Base-by-base conservation (phyloP, 164 flowering plant genomes). In the Dillenia suffruticosa region DNA sequence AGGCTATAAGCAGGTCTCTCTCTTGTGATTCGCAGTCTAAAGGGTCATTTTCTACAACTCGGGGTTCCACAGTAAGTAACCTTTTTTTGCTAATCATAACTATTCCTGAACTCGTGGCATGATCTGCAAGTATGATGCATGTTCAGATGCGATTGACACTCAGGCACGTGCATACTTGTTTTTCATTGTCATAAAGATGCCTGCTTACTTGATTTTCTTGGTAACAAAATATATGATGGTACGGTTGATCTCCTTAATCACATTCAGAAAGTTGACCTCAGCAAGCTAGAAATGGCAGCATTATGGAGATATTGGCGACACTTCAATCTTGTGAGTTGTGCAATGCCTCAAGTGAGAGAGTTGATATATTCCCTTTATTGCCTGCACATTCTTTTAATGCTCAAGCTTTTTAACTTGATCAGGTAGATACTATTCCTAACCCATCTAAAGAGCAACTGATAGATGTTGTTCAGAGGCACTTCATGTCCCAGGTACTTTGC, bases 301-400 rank as follows among this genome's bases (percentile, higher is more conserved):
- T 68, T 93, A 43, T 73, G 92, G 96, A 90, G 90, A 87, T 93
- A 93, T 81, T 80, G 79, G 85, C 89, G 84, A 53, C 97, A 93
- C 73, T 93, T 88, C 71, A 90, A 93, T 70, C 96, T 93, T 69
- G 98, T 93, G 69, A 81, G 96, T 79, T 54, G 12, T n/a, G 2
- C 17, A 1, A 11, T 51, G 1, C 7, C 40, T 32, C 40, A 5
- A 32, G 40, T 10, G 17, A 19, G 10, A 10, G 13, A 32, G 43
- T 63, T 9, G 22, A 19, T 46, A 46, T 32, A 32, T 44, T 8
- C 44, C 54, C 45, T 10, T 9, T 14, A 49, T 22, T 46, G 8
- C 3, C 15, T 52, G 40, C 15, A 14, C n/a, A 47, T 53, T 12
- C 14, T 44, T 17, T 50, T 26, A 51, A n/a, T 43, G 32, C 1